Base-by-base conservation (phyloP, 2,329 filamentous ascomycete genomes). In the Ascochyta rabiei region DNA sequence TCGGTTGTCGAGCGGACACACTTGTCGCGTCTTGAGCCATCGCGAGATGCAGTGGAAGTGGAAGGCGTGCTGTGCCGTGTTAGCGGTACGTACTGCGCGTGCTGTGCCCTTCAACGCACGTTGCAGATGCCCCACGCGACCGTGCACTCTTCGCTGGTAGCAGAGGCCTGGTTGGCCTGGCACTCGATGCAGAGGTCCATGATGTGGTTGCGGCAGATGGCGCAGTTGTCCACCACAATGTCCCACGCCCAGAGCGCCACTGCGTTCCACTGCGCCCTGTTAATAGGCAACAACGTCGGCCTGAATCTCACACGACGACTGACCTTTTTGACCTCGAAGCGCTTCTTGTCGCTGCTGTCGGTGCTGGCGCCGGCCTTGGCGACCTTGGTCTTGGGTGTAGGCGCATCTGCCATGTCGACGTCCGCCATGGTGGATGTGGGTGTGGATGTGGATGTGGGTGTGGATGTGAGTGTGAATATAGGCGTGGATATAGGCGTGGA, bases 141-240 rank as follows among this genome's bases (percentile, higher is more conserved):
- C 31, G 95, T 99, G 76, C 95, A 99, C 77, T 99, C 95, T 72
- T 99, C 95, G 62, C 90, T 97, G 0, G 95, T 97, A 38, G 93
- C 93, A 15, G 93, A 97, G 33, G 93, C 93, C 79, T 99, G 95
- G 76, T 99, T 99, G 53, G 95, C 95, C 80, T 99, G 95, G 75
- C 95, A 99, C 75, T 99, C 95, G 69, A 99, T 99, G 77, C 95
- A 99, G 24, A 99, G 83, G 77, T 99, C 95, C 95, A 99, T 99
- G 77, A 99, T 99, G 77, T 99, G 95, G 76, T 99, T 99, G 74
- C 95, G 86, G 82, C 95, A 99, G 74, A 99, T 99, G 69, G 95
- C 95, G 75, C 95, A 99, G 84, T 99, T 99, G 79, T 99, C 95
- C 58, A 99, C 95, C 28, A 98, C 93, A 56, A 99, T 99, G 75